Conservation (phyloP, 176 grass and related monocot species). For the Carex cristatella region DNA sequence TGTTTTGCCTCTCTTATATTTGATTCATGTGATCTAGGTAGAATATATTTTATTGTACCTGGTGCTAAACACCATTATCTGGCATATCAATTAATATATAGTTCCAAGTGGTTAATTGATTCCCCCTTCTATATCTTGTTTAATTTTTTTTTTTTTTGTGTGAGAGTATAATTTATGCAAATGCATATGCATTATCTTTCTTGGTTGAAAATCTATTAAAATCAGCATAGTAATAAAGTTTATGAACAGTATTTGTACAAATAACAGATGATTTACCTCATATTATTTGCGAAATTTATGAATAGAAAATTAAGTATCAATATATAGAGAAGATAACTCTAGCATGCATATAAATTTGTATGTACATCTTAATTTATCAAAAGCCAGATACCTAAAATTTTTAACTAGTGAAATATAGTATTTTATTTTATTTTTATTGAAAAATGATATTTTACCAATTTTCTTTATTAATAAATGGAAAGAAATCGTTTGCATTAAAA, state of each 20-base stretch:
- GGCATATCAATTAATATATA: background rate
- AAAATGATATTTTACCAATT: background rate
- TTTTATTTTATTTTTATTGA: background rate
- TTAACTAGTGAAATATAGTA: background rate
- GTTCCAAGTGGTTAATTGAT: background rate
- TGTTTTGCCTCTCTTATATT: constrained; percentile 16
- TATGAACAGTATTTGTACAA: background rate
- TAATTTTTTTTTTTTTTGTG: background rate
- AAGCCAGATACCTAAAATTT: background rate
- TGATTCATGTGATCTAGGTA: background rate
- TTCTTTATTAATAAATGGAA: background rate
- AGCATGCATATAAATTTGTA: background rate
- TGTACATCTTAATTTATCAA: background rate
- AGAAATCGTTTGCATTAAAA: too few species aligned
- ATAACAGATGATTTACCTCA: background rate
- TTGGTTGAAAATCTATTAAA: background rate
- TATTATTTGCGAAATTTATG: background rate
- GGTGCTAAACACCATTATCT: background rate
- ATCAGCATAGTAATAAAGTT: background rate
- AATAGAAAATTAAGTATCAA: background rate
- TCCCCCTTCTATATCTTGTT: background rate
- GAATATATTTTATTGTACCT: background rate
- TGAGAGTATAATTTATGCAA: background rate
- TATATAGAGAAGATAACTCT: background rate
- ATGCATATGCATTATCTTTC: background rate